A percentile compares a stretch with the other conserved stretches of the same genome.
Conservation (phyloP, 1,284 basidiomycete genomes). For the Fomitopsis schrenkii region DNA sequence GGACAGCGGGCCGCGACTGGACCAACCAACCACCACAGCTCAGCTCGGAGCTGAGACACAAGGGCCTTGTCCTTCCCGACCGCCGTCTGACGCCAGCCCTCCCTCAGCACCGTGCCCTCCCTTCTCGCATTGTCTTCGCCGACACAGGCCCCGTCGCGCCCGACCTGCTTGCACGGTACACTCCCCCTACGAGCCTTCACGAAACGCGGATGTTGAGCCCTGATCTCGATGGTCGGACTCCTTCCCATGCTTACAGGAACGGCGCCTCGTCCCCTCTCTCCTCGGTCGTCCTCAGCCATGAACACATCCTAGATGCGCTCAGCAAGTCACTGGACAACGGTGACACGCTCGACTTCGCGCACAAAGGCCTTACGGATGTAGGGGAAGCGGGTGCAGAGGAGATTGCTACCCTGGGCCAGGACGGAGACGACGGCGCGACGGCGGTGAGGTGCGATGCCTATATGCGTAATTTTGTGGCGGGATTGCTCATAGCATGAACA, state of each 20-base stretch:
- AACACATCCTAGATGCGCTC: constrained; percentile 64
- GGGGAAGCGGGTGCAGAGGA: constrained; percentile 70
- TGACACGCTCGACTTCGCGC: constrained; percentile 78
- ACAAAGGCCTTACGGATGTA: constrained; percentile 73
- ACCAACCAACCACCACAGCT: neutral
- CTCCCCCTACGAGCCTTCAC: neutral
- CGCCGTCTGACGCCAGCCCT: neutral
- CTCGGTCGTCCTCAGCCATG: constrained; percentile 46
- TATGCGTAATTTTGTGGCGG: neutral
- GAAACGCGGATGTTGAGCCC: constrained; percentile 8
- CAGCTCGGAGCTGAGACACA: neutral
- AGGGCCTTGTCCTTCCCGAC: neutral
- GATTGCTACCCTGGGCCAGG: constrained; percentile 59
- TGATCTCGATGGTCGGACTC: constrained; percentile 8
- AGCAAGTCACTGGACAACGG: constrained; percentile 71
- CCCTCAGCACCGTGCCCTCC: neutral
- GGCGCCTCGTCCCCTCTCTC: constrained; percentile 22
- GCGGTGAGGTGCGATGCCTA: constrained; percentile 62
- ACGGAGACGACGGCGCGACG: constrained; percentile 46
- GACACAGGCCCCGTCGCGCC: neutral
- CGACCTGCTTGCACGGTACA: neutral
- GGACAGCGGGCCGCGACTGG: neutral
- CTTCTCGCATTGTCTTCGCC: neutral
- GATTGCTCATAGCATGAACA: constrained; percentile 25
- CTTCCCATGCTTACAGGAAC: constrained; percentile 13